Conservation (phyloP, 2,329 filamentous ascomycete genomes). For the Drechslerella coelobrocha region DNA sequence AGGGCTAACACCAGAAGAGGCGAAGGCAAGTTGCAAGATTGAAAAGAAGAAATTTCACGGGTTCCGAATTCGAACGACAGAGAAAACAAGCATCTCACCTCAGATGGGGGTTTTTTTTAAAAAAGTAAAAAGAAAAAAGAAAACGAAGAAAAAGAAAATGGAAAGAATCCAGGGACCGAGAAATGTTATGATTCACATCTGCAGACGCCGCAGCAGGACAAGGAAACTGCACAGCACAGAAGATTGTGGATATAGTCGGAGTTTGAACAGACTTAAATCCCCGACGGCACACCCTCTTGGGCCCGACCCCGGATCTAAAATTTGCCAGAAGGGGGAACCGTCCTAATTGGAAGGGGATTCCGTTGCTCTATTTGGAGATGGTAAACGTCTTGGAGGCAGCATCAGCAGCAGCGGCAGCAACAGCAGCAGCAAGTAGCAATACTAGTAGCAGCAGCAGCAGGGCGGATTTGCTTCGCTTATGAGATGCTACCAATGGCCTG, state of each 20-base stretch:
- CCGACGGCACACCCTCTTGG: slow-evolving; percentile 41
- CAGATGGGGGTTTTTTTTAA: no score
- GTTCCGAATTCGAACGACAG: slow-evolving; percentile 5
- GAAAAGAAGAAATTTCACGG: slow-evolving; percentile 20
- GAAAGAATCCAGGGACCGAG: slow-evolving; percentile 14
- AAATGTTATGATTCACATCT: slow-evolving; percentile 48
- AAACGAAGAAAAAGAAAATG: slow-evolving; percentile 2
- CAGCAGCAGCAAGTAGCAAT: neutral
- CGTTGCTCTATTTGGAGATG: slow-evolving; percentile 40
- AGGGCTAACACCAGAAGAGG: neutral
- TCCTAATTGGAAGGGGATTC: slow-evolving; percentile 27
- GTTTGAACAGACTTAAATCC: slow-evolving; percentile 47
- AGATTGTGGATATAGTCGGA: slow-evolving; percentile 49
- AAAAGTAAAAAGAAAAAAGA: slow-evolving; percentile 17
- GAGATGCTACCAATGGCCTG: slow-evolving; percentile 7
- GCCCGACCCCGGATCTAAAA: slow-evolving; percentile 36
- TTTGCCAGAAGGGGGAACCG: slow-evolving; percentile 19
- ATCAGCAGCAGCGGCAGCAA: neutral
- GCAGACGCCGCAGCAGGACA: slow-evolving; percentile 16
- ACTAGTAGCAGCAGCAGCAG: slow-evolving; percentile 1
- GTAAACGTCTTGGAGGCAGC: slow-evolving; percentile 6
- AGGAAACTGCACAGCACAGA: slow-evolving; percentile 20
- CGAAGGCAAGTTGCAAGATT: slow-evolving; percentile 8
- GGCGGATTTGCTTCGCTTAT: slow-evolving; percentile 41
- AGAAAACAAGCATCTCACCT: neutral